Conservation (phyloP, 2,329 filamentous ascomycete species). For the Westerdykella sp. region DNA sequence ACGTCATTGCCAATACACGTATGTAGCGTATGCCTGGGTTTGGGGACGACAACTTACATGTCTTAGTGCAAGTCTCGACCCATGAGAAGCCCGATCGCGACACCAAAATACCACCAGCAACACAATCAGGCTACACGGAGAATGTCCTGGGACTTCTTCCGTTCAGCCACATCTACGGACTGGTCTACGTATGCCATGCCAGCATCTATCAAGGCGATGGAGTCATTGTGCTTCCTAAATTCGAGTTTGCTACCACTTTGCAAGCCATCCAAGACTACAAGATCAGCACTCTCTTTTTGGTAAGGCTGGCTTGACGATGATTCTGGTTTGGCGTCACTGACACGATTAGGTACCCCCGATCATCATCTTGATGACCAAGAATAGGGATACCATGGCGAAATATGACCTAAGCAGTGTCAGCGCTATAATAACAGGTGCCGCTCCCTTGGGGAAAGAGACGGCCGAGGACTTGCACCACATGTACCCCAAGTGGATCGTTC, state of each 20-base stretch:
- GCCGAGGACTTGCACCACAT: conserved; percentile 56
- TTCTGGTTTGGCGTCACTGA: background rate
- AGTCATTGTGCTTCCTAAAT: conserved; percentile 66
- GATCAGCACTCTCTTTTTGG: conserved; percentile 62
- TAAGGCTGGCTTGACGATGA: conserved; percentile 33
- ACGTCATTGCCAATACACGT: conserved; percentile 67
- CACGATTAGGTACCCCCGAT: conserved; percentile 64
- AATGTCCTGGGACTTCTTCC: conserved; percentile 64
- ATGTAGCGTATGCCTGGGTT: conserved; percentile 2
- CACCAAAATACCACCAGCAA: conserved; percentile 37
- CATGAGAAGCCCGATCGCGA: conserved; percentile 45
- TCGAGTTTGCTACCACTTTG: conserved; percentile 63
- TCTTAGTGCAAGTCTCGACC: conserved; percentile 50
- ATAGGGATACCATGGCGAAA: conserved; percentile 53
- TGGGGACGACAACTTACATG: conserved; percentile 1
- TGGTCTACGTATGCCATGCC: conserved; percentile 64
- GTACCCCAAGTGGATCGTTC: conserved; percentile 59
- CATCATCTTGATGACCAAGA: conserved; percentile 68
- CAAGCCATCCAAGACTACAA: conserved; percentile 61
- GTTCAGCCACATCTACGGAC: conserved; percentile 74
- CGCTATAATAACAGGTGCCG: conserved; percentile 66
- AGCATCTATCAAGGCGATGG: conserved; percentile 66
- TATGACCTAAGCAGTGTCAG: conserved; percentile 66
- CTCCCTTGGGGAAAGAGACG: conserved; percentile 69
- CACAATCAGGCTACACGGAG: conserved; percentile 44